These are phyloP conservation scores for Lactifluus pinguis DNA, from an alignment of 768 basidiomycete species.

Conservation along the genomic window DNA sequence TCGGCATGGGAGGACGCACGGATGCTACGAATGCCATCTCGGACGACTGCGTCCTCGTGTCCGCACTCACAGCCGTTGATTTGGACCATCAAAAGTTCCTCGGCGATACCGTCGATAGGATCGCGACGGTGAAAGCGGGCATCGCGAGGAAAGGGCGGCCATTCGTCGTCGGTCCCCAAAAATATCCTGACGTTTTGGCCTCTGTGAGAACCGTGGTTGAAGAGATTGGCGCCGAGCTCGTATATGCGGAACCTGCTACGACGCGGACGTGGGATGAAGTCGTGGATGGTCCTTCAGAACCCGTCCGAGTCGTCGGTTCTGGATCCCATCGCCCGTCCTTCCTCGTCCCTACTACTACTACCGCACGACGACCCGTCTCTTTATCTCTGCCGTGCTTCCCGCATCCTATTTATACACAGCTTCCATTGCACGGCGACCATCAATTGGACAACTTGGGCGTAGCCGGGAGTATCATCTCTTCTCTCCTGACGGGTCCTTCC, in stretches of 20 bases:
- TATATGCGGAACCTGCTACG: conserved; percentile 27
- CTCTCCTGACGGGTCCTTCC: conserved; percentile 37
- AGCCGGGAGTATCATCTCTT: conserved; percentile 53
- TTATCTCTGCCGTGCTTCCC: conserved; percentile 37
- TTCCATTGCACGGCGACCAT: conserved; percentile 73
- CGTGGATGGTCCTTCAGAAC: conserved; percentile 28
- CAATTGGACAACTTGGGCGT: conserved; percentile 79
- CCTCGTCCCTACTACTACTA: conserved; percentile 29
- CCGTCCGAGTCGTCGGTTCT: neutral
- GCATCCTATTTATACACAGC: conserved; percentile 35
- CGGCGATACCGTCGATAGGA: conserved; percentile 63
- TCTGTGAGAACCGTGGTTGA: conserved; percentile 38
- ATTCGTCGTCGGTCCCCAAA: conserved; percentile 62
- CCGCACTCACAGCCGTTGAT: conserved; percentile 81
- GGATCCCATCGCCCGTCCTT: conserved; percentile 27
- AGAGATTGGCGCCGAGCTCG: conserved; percentile 32
- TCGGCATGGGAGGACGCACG: conserved; percentile 86
- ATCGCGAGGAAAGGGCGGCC: conserved; percentile 59
- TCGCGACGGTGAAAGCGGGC: conserved; percentile 75
- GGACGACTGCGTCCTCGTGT: conserved; percentile 56
- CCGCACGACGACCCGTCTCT: conserved; percentile 31
- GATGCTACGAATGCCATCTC: conserved; percentile 93
- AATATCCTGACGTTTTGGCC: conserved; percentile 37
- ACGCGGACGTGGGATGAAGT: conserved; percentile 29
- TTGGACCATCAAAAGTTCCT: conserved; percentile 91